These are phyloP conservation scores for Solidago caesia DNA, from an alignment of 129 eudicot species.

Conservation along the genomic window DNA sequence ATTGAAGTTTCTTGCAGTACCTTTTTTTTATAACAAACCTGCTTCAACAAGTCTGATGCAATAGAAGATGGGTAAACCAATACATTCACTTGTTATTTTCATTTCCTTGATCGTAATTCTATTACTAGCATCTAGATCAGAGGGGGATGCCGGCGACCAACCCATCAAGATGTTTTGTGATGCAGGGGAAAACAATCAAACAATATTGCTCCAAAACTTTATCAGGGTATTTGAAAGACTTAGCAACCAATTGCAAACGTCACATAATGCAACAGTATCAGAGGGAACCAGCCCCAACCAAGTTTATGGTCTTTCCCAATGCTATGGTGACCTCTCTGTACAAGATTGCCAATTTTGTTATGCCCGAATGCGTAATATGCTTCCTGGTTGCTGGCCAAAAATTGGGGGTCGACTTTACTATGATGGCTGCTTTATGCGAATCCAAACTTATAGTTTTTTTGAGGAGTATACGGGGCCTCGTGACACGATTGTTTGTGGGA, in stretches of 20 bases:
- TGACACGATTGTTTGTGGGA: too few species aligned
- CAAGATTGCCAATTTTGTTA: slow-evolving; percentile 63
- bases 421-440: too few species aligned
- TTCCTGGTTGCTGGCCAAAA: too few species aligned
- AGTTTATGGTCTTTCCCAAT: slow-evolving; percentile 53
- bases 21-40: too few species aligned
- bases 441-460: too few species aligned
- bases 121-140: slow-evolving; percentile 29
- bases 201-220: slow-evolving; percentile 48
- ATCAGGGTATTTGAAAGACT: slow-evolving; percentile 52
- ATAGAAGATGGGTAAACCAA: slow-evolving; percentile 30
- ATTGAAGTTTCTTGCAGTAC: too few species aligned
- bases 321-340: slow-evolving; percentile 70
- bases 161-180: slow-evolving; percentile 40
- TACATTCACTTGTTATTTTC: slow-evolving; percentile 7
- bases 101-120: slow-evolving; percentile 21
- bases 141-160: slow-evolving; percentile 55
- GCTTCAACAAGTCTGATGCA: too few species aligned
- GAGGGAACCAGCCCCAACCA: slow-evolving; percentile 46
- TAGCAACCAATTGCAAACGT: slow-evolving; percentile 48
- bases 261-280: slow-evolving; percentile 42
- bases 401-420: too few species aligned
- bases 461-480: too few species aligned
- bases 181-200: slow-evolving; percentile 40
- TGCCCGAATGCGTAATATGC: not conserved